Conservation (phyloP, 345 rosid genomes). For the Theobroma cacao region DNA sequence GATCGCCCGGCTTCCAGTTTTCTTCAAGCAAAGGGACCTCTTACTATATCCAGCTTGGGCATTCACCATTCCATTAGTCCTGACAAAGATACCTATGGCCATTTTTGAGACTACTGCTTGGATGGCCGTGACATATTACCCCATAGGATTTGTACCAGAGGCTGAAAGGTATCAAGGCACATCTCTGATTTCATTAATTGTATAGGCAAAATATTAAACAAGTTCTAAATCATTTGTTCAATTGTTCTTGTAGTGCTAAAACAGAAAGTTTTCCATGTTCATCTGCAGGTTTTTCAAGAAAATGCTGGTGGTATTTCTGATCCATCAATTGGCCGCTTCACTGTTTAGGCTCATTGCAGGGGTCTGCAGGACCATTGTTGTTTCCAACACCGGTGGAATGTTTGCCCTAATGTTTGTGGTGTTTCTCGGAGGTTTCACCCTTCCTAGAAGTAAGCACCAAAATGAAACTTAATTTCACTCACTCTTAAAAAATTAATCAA, state of each 20-base stretch:
- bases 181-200: neutral
- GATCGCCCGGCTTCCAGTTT: conserved; percentile 77
- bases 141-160: conserved; percentile 79
- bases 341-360: conserved; percentile 70
- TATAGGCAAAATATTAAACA: neutral
- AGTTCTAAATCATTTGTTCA: neutral
- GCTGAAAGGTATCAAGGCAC: conserved; percentile 45
- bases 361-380: conserved; percentile 69
- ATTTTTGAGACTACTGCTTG: conserved; percentile 71
- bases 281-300: conserved; percentile 81
- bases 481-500: neutral
- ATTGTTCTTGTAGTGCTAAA: neutral
- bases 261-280: neutral
- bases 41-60: conserved; percentile 85
- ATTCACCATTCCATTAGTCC: conserved; percentile 62
- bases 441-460: conserved; percentile 52
- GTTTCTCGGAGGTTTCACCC: conserved; percentile 82
- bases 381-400: conserved; percentile 81
- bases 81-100: conserved; percentile 61
- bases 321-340: conserved; percentile 79
- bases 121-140: conserved; percentile 56
- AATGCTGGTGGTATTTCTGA: conserved; percentile 51
- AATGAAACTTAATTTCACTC: neutral
- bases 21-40: conserved; percentile 90
- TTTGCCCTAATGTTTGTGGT: conserved; percentile 58